phyloP scores from a whole-genome alignment of 1,139 yeast genomes.

The Sugiyamaella novakii region DNA sequence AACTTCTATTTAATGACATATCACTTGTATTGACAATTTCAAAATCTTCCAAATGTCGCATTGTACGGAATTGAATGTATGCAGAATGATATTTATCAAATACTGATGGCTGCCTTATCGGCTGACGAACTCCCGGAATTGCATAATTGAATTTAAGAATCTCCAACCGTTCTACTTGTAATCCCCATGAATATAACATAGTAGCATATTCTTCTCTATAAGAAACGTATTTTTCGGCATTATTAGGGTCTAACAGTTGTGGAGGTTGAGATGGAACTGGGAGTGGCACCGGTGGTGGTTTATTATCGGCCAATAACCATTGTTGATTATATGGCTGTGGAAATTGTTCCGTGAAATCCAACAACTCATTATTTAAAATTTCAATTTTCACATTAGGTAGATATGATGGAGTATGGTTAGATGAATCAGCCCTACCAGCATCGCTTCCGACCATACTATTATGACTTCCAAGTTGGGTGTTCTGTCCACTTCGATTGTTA shows the following conservation, averaged over 20 bases:
- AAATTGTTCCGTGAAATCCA: constrained; percentile 44
- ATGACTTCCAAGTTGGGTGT: constrained; percentile 28
- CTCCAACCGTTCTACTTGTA: constrained; percentile 74
- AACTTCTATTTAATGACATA: constrained; percentile 22
- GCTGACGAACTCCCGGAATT: constrained; percentile 14
- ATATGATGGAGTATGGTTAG: constrained; percentile 1
- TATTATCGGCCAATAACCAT: constrained; percentile 1
- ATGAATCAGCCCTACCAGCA: constrained; percentile 33
- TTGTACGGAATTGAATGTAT: constrained; percentile 41
- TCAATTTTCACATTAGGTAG: constrained; percentile 37
- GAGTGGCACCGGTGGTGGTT: constrained; percentile 4
- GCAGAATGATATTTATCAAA: constrained; percentile 29
- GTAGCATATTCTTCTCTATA: constrained; percentile 79
- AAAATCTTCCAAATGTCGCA: constrained; percentile 25
- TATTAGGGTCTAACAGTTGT: constrained; percentile 50
- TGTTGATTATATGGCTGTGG: constrained; percentile 3
- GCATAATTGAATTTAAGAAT: constrained; percentile 68
- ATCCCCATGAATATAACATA: constrained; percentile 80
- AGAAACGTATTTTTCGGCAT: constrained; percentile 48
- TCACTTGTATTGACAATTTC: constrained; percentile 27
- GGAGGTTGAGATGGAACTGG: constrained; percentile 27
- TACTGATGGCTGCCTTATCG: constrained; percentile 19
- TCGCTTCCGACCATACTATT: constrained; percentile 26
- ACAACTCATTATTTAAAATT: constrained; percentile 55
- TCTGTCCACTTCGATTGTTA: constrained; percentile 24